These are phyloP conservation scores for Laguncularia racemosa DNA, from an alignment of 345 rosid genomes.

Conservation along the genomic window DNA sequence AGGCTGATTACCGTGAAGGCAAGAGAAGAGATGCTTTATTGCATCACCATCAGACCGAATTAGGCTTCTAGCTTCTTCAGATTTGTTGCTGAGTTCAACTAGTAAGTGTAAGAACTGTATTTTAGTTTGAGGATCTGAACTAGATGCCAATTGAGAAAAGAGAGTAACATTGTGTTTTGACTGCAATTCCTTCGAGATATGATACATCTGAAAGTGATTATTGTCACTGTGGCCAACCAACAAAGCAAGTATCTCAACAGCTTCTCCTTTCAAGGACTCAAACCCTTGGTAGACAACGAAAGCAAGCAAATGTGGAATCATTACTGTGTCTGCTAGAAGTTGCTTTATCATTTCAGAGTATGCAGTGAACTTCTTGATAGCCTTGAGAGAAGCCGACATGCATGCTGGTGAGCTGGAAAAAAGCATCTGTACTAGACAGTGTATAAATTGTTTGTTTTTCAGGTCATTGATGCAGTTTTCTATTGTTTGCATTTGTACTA, in stretches of 20 bases:
- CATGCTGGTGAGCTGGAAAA: constrained; percentile 31
- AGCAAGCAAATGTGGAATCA: constrained; percentile 30
- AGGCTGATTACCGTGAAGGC: constrained; percentile 19
- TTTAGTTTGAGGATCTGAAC: constrained; percentile 23
- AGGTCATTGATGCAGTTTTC: constrained; percentile 24
- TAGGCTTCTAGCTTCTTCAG: constrained; percentile 24
- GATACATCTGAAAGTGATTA: constrained; percentile 25
- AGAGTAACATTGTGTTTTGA: constrained; percentile 32
- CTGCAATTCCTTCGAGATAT: constrained; percentile 37
- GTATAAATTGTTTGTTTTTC: constrained; percentile 30
- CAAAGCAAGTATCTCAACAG: constrained; percentile 37
- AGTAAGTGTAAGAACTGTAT: constrained; percentile 36
- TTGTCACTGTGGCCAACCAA: constrained; percentile 23
- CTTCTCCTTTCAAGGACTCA: constrained; percentile 30
- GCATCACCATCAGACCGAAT: constrained; percentile 21
- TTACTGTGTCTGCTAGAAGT: constrained; percentile 28
- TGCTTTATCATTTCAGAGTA: constrained; percentile 25
- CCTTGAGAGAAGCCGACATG: constrained; percentile 31
- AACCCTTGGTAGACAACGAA: constrained; percentile 23
- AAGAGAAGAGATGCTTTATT: constrained; percentile 28
- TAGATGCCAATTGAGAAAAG: constrained; percentile 23
- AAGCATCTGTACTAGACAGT: constrained; percentile 33
- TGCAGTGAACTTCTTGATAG: constrained; percentile 33
- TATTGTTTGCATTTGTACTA: constrained; percentile 33
- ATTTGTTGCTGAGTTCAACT: constrained; percentile 34